phyloP scores from a whole-genome alignment of 495 filamentous ascomycete species.

The Neurospora sp. region DNA sequence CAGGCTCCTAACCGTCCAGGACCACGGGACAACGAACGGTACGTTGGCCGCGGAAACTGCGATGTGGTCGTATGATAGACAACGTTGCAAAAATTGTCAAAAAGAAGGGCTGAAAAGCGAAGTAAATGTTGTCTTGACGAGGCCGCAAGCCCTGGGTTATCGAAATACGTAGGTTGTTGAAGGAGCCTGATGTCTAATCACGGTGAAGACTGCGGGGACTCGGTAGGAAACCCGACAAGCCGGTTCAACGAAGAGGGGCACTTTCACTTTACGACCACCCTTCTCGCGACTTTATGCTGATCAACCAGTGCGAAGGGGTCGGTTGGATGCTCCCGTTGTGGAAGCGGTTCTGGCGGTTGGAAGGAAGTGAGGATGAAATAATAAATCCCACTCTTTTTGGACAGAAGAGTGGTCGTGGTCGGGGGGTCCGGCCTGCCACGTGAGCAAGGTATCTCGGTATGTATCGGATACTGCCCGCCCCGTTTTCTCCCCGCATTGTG shows the following conservation, averaged over 20 bases:
- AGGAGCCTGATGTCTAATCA: background rate
- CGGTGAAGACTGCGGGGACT: background rate
- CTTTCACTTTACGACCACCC: background rate
- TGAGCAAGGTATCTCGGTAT: background rate
- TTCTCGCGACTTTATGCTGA: background rate
- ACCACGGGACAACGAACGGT: background rate
- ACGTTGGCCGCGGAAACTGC: background rate
- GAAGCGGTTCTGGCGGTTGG: background rate
- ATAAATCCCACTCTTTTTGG: background rate
- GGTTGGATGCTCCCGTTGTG: background rate
- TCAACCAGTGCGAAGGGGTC: background rate
- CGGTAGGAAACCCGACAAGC: background rate
- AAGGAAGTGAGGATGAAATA: background rate
- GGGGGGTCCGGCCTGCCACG: background rate
- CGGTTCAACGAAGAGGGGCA: background rate
- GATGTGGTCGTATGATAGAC: background rate
- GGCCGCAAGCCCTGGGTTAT: background rate
- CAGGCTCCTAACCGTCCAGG: background rate
- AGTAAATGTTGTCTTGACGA: background rate
- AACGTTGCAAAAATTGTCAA: background rate
- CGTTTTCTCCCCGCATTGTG: background rate
- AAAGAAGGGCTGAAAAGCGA: background rate
- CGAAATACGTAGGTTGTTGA: background rate
- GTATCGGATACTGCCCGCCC: background rate
- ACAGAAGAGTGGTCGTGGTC: background rate